Evolutionary conservation across 176 grass and related monocot genomes (phyloP), one percentile per base, ranked within the genome.

Genomic region (Oryza nivara): DNA sequence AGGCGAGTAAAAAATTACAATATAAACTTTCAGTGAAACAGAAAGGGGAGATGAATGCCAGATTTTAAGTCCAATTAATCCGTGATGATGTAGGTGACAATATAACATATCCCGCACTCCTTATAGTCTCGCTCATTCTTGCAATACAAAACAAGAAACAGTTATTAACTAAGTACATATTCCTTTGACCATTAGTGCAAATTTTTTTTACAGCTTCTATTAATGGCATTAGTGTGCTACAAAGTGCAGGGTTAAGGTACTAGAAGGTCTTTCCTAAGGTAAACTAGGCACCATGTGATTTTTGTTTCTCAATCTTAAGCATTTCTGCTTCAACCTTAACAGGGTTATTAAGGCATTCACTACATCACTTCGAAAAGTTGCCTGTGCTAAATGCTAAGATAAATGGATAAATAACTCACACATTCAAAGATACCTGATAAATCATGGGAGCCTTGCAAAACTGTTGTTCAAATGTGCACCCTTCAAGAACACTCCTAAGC

Each of bases 391-490:
- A 7, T 36, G 13, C 65, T 80, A 86, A 80, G 40, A 45, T 80
- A 36, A 88, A 68, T 77, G 12, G 9, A 81, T 74, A 75, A 3
- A 67, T 32, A 69, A 73, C 70, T 69, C 65, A 71, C 15, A 89
- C 23, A 74, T 76, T 64, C 67, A 71, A 19, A 89, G 32, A 7
- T 45, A 92, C 96, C 96, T 98, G 93, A 85, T 95, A 98, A 89
- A 92, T 91, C 69, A 98, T 90, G 58, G 96, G 93, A 17, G 96
- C 93, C 83, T 93, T 92, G 74, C 80, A 87, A 86, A 98, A 98
- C 48, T 93, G 91, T 87, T 92, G 95, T 20, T 90, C 85, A 68
- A 95, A 98, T 83, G 77, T 66, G 58, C 85, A 89, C 23, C 87
- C 88, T 73, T 95, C 87, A 85, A 98, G 93, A 82, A 98, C 68